Percentiles rank a stretch among this genome's conserved stretches.
Conservation (phyloP, 225 moss, liverwort and hornwort species). For the Pseudisothecium myosuroides region DNA sequence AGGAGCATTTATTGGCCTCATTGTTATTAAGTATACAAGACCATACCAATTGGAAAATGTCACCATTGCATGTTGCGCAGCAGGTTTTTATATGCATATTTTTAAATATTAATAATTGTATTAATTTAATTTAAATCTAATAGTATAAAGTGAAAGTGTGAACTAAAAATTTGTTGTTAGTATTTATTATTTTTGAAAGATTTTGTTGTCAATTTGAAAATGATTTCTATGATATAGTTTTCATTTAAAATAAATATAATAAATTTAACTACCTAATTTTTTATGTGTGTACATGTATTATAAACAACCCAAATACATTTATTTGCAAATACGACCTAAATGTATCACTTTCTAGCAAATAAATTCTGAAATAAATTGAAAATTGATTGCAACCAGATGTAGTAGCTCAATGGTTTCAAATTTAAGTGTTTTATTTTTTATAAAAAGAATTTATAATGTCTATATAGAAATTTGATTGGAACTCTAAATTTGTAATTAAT, state of each 20-base stretch:
- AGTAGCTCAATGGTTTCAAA: background rate
- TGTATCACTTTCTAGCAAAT: background rate
- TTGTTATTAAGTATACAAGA: conserved; percentile 1
- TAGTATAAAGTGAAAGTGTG: background rate
- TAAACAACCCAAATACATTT: background rate
- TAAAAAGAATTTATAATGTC: background rate
- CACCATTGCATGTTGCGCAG: conserved; percentile 6
- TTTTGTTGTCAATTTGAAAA: background rate
- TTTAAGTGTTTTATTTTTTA: background rate
- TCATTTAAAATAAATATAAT: background rate
- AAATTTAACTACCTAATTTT: background rate
- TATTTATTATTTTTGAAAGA: background rate
- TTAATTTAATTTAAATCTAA: accelerated
- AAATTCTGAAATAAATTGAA: too few species aligned
- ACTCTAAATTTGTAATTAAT: background rate
- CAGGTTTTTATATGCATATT: background rate
- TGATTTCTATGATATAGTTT: background rate
- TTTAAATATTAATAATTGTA: background rate
- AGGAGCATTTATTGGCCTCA: background rate
- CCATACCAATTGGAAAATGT: background rate
- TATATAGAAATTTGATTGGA: too few species aligned
- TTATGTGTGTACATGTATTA: accelerated
- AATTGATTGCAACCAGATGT: background rate
- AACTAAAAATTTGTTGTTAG: background rate
- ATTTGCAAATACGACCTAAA: background rate